These are phyloP conservation scores for Adansonia gregorii DNA, from an alignment of 441 rosid genomes.

Conservation along the genomic window DNA sequence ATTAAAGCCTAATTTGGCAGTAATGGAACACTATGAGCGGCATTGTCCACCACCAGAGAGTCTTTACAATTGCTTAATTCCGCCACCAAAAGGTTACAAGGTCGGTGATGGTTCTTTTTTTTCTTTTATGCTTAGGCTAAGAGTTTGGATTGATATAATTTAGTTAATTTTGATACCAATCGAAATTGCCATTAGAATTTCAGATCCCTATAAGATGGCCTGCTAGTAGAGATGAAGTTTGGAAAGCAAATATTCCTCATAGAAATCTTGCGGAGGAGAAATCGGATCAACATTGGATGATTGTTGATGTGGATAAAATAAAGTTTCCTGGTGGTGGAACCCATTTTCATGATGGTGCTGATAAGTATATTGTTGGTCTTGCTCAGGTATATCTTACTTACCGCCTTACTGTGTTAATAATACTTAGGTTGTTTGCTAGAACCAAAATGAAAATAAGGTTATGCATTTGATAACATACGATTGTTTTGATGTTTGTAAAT, in stretches of 20 bases:
- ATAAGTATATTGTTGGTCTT: slow-evolving; percentile 83
- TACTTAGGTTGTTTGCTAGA: slow-evolving; percentile 11
- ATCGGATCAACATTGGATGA: slow-evolving; percentile 98
- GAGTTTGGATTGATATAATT: slow-evolving; percentile 24
- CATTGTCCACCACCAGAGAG: slow-evolving; percentile 92
- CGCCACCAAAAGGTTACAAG: slow-evolving; percentile 87
- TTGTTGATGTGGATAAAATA: slow-evolving; percentile 86
- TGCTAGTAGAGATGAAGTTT: slow-evolving; percentile 89
- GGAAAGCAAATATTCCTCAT: slow-evolving; percentile 94
- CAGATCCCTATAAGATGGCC: slow-evolving; percentile 96
- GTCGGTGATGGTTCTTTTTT: slow-evolving; percentile 42
- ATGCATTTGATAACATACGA: not conserved
- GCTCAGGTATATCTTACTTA: slow-evolving; percentile 60
- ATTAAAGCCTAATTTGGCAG: slow-evolving; percentile 70
- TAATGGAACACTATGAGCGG: slow-evolving; percentile 96
- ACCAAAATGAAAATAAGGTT: not conserved
- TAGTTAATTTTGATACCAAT: slow-evolving; percentile 41
- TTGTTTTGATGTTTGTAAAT: not conserved
- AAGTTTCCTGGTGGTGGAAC: slow-evolving; percentile 97
- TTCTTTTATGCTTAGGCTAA: not conserved
- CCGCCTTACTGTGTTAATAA: not conserved
- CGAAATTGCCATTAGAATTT: slow-evolving; percentile 51
- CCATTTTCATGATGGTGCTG: slow-evolving; percentile 93
- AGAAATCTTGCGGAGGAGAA: slow-evolving; percentile 93
- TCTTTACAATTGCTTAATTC: slow-evolving; percentile 86